Evolutionary conservation across 2,329 filamentous ascomycete genomes (phyloP), one percentile per base, ranked within the genome.

Genomic region (Stagonosporopsis chrysanthemi): DNA sequence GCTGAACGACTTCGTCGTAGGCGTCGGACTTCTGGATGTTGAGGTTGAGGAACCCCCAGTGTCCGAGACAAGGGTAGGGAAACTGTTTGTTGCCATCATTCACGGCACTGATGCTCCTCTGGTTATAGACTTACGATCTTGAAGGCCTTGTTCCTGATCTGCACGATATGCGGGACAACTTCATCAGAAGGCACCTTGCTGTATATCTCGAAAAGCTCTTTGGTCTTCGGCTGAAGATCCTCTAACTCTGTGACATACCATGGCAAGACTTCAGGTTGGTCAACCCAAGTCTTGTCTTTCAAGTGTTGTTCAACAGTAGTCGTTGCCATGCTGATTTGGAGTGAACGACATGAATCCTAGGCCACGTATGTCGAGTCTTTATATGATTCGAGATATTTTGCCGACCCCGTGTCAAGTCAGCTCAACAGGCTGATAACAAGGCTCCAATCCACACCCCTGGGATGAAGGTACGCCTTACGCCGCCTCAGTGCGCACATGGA

Each of bases 131-230:
- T 17, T 64, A 71, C 71, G 3, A 74, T 57, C 40, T 69, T 65
- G 61, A 73, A 75, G 7, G 71, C 73, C 49, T 70, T 62, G 46
- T 75, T 64, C 57, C 72, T 68, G 28, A 77, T 67, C 35, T 68
- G 51, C 44, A 68, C 67, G 40, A 79, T 71, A 52, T 80, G 77
- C 15, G 67, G n/a, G 11, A 71, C 62, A 8, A 80, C 69, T 14
- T 76, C 60, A 24, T 69, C 69, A 1, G 72, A 40, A 2, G 74
- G 68, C 2, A 80, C 65, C 23, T 72, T 71, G 63, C 74, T 75
- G 62, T 79, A 80, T 8, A 64, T 71, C 53, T 78, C 75, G 15
- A 80, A 70, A 14, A 79, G 57, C 7, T 76, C 63, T 31, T 68
- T 62, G 2, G 75, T 70, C 15, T 60, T 63, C 12, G 70, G 66